Percentiles rank a stretch among this genome's conserved stretches.
Evolutionary conservation across 148 eudicot genomes (phyloP).

Genomic region (Talinum fruticosum): DNA sequence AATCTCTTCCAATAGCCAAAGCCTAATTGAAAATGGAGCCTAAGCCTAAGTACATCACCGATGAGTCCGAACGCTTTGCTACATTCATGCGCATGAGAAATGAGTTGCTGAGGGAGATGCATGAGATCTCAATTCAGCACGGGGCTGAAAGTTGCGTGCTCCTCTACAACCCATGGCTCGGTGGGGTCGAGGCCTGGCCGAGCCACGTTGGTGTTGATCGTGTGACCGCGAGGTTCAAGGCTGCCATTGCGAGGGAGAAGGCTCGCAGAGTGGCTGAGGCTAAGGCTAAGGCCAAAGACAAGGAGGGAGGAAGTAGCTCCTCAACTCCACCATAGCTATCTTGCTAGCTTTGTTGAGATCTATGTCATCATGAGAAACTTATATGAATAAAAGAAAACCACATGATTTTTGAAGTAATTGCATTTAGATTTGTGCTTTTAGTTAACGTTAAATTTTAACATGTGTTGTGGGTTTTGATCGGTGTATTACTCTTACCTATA

Average conservation of each 20-base stretch:
- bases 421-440: neutral
- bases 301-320: neutral
- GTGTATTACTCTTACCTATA: too few species aligned
- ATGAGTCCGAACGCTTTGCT: neutral
- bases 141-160: neutral
- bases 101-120: neutral
- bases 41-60: neutral
- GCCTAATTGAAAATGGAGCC: neutral
- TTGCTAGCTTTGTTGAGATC: neutral
- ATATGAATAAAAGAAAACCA: neutral
- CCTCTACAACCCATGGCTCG: neutral
- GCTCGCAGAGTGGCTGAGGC: neutral
- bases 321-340: neutral
- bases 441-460: too few species aligned
- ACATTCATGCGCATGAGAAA: neutral
- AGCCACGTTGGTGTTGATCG: neutral
- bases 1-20: neutral
- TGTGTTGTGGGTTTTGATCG: too few species aligned
- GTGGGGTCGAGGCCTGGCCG: neutral
- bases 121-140: neutral
- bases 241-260: neutral
- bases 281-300: neutral
- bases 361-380: neutral
- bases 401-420: neutral
- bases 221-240: neutral